Conservation (phyloP, 495 filamentous ascomycete genomes). For the Pyronema domesticum region DNA sequence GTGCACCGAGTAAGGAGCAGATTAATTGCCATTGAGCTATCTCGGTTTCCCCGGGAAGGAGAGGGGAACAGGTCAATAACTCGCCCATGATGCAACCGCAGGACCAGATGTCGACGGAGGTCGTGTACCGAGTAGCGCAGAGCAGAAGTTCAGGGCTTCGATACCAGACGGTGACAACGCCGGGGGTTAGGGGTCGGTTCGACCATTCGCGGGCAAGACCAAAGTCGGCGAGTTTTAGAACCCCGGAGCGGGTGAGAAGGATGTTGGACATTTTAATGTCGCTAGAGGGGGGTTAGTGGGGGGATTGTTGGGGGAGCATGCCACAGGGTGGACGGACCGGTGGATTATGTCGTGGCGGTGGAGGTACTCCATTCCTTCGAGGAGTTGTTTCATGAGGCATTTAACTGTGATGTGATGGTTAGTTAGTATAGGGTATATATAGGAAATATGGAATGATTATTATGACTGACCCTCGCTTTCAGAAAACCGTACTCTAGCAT, state of each 20-base stretch:
- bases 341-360: constrained; percentile 32
- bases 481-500: constrained; percentile 29
- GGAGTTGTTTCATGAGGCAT: constrained; percentile 31
- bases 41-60: constrained; percentile 29
- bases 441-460: neutral
- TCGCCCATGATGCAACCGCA: constrained; percentile 32
- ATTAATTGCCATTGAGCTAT: constrained; percentile 30
- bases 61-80: constrained; percentile 27
- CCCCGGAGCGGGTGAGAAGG: constrained; percentile 29
- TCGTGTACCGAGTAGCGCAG: constrained; percentile 28
- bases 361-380: constrained; percentile 31
- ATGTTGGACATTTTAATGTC: constrained; percentile 34
- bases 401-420: constrained; percentile 24
- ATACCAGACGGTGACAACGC: constrained; percentile 31
- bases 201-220: constrained; percentile 32
- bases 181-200: constrained; percentile 30
- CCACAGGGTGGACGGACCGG: constrained; percentile 20
- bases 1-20: constrained; percentile 29
- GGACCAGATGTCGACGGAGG: constrained; percentile 31
- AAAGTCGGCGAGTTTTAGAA: constrained; percentile 33
- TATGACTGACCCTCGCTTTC: constrained; percentile 29
- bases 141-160: constrained; percentile 31
- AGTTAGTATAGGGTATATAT: neutral
- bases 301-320: neutral
- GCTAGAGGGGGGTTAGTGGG: constrained; percentile 14